Evolutionary conservation across 176 grass and related monocot species (phyloP).

Genomic region (Typha latifolia): DNA sequence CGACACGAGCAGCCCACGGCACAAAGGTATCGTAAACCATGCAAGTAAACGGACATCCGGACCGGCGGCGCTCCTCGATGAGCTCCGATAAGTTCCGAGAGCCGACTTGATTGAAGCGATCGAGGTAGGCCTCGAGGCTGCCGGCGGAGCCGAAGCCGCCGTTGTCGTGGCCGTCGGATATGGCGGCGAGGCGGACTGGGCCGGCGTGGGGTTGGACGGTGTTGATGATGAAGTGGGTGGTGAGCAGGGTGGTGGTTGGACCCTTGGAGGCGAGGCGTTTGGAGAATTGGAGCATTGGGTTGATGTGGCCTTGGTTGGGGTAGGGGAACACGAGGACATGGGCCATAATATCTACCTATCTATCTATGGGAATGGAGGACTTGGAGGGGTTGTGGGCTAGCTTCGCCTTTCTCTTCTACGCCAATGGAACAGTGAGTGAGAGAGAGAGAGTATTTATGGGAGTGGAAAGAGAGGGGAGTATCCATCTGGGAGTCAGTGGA

Average conservation of each 20-base stretch:
- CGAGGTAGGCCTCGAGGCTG: constrained; percentile 26
- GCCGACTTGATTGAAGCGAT: constrained; percentile 4
- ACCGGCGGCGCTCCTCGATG: constrained; percentile 12
- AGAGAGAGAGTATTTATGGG: background rate
- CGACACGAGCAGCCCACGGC: constrained; percentile 29
- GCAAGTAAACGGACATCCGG: constrained; percentile 27
- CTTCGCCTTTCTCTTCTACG: no score
- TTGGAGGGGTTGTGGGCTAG: no score
- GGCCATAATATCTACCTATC: constrained; percentile 7
- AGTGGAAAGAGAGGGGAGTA: background rate
- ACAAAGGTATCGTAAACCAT: constrained; percentile 47
- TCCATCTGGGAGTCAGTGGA: background rate
- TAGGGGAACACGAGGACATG: constrained; percentile 51
- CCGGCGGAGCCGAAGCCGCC: constrained; percentile 37
- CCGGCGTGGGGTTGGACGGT: constrained; percentile 11
- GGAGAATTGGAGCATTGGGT: constrained; percentile 60
- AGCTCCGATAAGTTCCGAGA: constrained; percentile 30
- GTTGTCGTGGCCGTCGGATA: constrained; percentile 58
- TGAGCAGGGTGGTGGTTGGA: constrained; percentile 30
- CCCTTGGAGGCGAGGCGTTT: constrained; percentile 41
- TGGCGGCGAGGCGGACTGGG: constrained; percentile 28
- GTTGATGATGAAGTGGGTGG: constrained; percentile 39
- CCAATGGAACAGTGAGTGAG: background rate
- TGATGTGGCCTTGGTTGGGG: constrained; percentile 62
- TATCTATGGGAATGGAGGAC: background rate